Evolutionary conservation across 2,329 filamentous ascomycete genomes (phyloP), one percentile per base, ranked within the genome.

Genomic region (Trichoderma simmonsii): DNA sequence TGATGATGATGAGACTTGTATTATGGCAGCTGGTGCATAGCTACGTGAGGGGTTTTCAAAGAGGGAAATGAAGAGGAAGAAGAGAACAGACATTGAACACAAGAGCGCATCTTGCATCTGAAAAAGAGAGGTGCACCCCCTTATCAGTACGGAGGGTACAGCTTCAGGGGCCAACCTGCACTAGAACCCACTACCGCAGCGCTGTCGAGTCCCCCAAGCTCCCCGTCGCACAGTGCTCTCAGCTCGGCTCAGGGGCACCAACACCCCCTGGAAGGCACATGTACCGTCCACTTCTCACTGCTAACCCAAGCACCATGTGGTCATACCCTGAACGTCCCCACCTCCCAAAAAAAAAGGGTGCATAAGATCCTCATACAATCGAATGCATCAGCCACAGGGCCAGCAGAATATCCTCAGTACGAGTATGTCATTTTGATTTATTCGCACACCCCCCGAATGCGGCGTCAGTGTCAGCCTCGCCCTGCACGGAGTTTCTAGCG

Each of bases 401-500:
- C 62, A 28, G 39, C 21, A 24, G 34, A 26, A 28, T 59, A 28
- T 26, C 64, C 64, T 67, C 64, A 28, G 39, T n/a, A 43, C 15
- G 39, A 39, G 34, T 28, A 70, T 51, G 36, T 62, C 57, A 51
- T 26, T n/a, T 61, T n/a, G 63, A 34, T 26, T 28, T 26, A 67
- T 67, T 67, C 51, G 64, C 64, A 57, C 34, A 36, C 34, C 56
- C 51, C 62, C 70, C 70, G 70, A 66, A 67, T 67, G 70, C 70
- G 70, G 70, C 54, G 70, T 59, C 70, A 59, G 70, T 57, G 70
- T 65, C 70, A 71, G 70, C 70, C 62, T 71, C 62, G 62, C 70
- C 62, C 68, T 57, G 59, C 54, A 48, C 43, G 43, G 61, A 51
- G 43, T 54, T 43, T 43, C 48, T 56, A 34, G 43, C n/a, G 14